Evolutionary conservation across 441 rosid species (phyloP).

Genomic region (Oxalis stricta): DNA sequence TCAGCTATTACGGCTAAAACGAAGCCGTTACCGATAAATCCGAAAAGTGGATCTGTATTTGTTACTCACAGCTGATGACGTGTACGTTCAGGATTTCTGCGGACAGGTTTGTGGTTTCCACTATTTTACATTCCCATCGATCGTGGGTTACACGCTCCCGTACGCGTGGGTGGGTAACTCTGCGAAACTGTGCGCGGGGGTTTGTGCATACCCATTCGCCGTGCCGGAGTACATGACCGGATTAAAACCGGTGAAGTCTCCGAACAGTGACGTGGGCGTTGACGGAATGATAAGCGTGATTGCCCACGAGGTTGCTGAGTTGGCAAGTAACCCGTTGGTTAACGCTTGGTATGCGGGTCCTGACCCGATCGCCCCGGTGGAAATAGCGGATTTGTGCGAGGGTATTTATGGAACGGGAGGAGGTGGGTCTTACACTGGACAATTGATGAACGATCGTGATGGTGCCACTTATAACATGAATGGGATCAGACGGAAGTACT

Average conservation of each 20-base stretch:
- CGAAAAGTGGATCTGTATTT: slow-evolving; percentile 70
- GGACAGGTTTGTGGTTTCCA: slow-evolving; percentile 92
- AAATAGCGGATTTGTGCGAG: slow-evolving; percentile 91
- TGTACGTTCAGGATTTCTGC: slow-evolving; percentile 87
- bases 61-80: slow-evolving; percentile 67
- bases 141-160: slow-evolving; percentile 80
- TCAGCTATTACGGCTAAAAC: slow-evolving; percentile 50
- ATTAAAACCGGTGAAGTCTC: slow-evolving; percentile 51
- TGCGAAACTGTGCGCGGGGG: slow-evolving; percentile 67
- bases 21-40: slow-evolving; percentile 59
- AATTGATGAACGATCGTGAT: slow-evolving; percentile 44
- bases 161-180: slow-evolving; percentile 98
- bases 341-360: slow-evolving; percentile 96
- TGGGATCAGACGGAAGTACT: slow-evolving; percentile 68
- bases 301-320: slow-evolving; percentile 86
- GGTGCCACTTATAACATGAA: slow-evolving; percentile 89
- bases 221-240: slow-evolving; percentile 55
- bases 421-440: slow-evolving; percentile 92
- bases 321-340: slow-evolving; percentile 81
- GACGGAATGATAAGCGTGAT: slow-evolving; percentile 97
- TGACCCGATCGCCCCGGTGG: slow-evolving; percentile 85
- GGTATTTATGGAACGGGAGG: slow-evolving; percentile 97
- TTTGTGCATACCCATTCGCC: slow-evolving; percentile 87
- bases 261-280: slow-evolving; percentile 74
- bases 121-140: slow-evolving; percentile 87